Conservation (phyloP, 495 filamentous ascomycete species). For the Penicillium paradoxum region DNA sequence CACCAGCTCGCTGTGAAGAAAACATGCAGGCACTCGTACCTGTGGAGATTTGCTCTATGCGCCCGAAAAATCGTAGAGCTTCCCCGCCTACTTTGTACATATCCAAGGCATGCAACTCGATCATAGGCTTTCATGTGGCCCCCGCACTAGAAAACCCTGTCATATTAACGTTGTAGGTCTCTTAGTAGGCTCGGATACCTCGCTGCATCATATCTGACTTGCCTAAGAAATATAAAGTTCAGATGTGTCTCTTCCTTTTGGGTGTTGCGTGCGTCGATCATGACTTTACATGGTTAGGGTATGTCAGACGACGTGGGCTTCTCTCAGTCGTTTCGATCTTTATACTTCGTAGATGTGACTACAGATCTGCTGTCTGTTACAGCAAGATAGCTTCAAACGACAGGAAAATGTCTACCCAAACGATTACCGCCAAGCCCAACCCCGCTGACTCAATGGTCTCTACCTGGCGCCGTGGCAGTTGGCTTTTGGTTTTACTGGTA, state of each 20-base stretch:
- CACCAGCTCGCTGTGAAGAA: too few relatives aligned
- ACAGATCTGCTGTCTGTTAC: neutral
- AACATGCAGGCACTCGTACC: too few relatives aligned
- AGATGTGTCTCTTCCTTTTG: neutral
- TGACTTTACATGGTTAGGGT: conserved; percentile 12
- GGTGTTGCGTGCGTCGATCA: conserved; percentile 11
- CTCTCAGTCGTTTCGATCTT: too few relatives aligned
- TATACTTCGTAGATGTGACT: too few relatives aligned
- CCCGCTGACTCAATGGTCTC: conserved; percentile 26
- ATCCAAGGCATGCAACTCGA: conserved; percentile 10
- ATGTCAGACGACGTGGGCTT: neutral
- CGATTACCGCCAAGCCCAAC: conserved; percentile 9
- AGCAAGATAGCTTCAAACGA: neutral
- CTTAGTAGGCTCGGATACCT: neutral
- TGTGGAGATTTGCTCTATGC: neutral
- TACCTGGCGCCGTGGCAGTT: conserved; percentile 25
- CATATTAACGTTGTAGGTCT: neutral
- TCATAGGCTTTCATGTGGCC: conserved; percentile 10
- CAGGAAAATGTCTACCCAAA: conserved; percentile 8
- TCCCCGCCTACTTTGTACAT: conserved; percentile 5
- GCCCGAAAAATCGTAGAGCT: neutral
- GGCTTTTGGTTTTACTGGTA: conserved; percentile 33
- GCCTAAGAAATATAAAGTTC: conserved; percentile 2
- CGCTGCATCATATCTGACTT: neutral
- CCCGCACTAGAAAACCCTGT: conserved; percentile 1